These are phyloP conservation scores for Mallotus japonicus DNA, from an alignment of 441 rosid genomes.

Conservation along the genomic window DNA sequence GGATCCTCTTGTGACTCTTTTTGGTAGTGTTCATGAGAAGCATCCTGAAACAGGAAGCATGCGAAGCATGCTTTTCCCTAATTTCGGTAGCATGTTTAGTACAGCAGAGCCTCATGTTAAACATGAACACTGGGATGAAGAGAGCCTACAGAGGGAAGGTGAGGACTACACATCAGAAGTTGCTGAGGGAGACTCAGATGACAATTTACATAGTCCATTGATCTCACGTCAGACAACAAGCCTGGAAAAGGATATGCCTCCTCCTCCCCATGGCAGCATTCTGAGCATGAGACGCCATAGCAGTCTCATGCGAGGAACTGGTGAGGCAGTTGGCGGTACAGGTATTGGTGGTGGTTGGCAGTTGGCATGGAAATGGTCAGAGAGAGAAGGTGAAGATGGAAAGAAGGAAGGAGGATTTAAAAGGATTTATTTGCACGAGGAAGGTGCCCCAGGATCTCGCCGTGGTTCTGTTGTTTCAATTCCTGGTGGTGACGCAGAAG, in stretches of 20 bases:
- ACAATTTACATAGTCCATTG: conserved; percentile 80
- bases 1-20: conserved; percentile 93
- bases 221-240: conserved; percentile 88
- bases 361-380: conserved; percentile 93
- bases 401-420: conserved; percentile 84
- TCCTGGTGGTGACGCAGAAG: conserved; percentile 49
- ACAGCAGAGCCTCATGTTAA: conserved; percentile 64
- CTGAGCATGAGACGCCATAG: conserved; percentile 59
- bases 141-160: conserved; percentile 60
- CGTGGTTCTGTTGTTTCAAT: conserved; percentile 64
- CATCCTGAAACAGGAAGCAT: conserved; percentile 76
- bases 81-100: conserved; percentile 95
- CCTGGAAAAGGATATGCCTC: conserved; percentile 68
- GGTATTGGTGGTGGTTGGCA: conserved; percentile 99
- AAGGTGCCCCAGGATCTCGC: conserved; percentile 55
- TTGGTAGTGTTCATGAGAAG: conserved; percentile 95
- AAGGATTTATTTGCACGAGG: conserved; percentile 82
- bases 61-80: conserved; percentile 85
- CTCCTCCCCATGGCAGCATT: conserved; percentile 50
- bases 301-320: conserved; percentile 54
- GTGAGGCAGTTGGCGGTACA: conserved; percentile 52
- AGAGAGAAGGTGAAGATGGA: conserved; percentile 64
- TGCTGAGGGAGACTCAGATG: conserved; percentile 71
- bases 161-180: conserved; percentile 67
- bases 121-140: conserved; percentile 88